Evolutionary conservation across 129 eudicot species (phyloP), one percentile per base, ranked within the genome.

Genomic region (Pseudognaphalium luteoalbum): DNA sequence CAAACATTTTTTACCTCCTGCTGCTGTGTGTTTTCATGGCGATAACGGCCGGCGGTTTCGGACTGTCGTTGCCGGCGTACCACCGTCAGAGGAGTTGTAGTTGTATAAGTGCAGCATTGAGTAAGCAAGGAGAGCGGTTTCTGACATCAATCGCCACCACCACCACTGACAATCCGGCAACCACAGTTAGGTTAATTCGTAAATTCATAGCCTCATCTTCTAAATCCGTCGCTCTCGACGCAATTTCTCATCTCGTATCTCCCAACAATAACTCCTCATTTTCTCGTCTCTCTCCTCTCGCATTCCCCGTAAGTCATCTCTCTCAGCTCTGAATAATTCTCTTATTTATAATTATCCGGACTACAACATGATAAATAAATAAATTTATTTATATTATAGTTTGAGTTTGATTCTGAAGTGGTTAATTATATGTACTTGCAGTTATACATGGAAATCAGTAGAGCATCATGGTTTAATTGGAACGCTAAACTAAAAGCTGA

Each of bases 381-480:
- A 25, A 44, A 14, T 39, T 8, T 39, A 39, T 39, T 39, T 39
- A 39, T 35, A 35, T 35, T 1, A 35, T 32, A 32, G 0, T 25
- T 25, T 25, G 28, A 32, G 0, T 25, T 25, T 25, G 28, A 25
- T 25, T 25, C 34, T 32, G 34, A 32, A 32, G 34, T 32, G 7
- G 7, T 15, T 12, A 29, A 22, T 60, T 32, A 25, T 44, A 69
- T 54, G 16, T 71, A 42, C 56, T 76, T 84, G 90, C 88, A 93
- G 98, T 50, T 93, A 83, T 93, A 90, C 78, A 52, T 66, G 44
- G 69, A 63, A 44, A 90, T 93, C 67, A 82, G 82, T 71, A 82
- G 71, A 88, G 85, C 84, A 29, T 61, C 89, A 9, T 93, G 97
- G 98, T 90, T 93, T 75, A 72, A 68, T 63, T 93, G 97, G 98